Evolutionary conservation across 1,139 yeast genomes (phyloP).

Genomic region (Candida labiduridarum): DNA sequence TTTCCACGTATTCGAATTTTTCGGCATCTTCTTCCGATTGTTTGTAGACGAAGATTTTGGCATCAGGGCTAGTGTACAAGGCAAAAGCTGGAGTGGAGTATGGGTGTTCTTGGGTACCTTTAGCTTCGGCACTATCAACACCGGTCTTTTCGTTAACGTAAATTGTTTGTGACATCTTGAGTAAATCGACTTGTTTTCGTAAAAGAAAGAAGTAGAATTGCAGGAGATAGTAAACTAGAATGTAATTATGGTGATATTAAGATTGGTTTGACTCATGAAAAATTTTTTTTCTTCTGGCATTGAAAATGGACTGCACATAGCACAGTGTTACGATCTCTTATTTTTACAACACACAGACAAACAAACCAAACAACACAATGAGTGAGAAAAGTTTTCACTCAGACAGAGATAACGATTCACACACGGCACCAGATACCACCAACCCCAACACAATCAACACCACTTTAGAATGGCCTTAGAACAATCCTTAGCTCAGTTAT

Average conservation of each 20-base stretch:
- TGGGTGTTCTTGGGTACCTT: slow-evolving; percentile 71
- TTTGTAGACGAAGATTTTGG: slow-evolving; percentile 66
- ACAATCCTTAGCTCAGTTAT: slow-evolving; percentile 60
- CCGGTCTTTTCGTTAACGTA: slow-evolving; percentile 80
- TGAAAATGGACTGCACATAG: no score
- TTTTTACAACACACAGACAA: no score
- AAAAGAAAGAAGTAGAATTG: no score
- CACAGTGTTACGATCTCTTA: no score
- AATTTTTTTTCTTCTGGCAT: not conserved
- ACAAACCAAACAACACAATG: no score
- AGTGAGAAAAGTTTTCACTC: no score
- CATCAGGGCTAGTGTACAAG: slow-evolving; percentile 57
- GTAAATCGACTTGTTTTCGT: no score
- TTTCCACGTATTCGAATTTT: slow-evolving; percentile 65
- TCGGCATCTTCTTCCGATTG: slow-evolving; percentile 51
- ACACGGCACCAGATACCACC: not conserved
- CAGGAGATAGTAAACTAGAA: no score
- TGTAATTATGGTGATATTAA: no score
- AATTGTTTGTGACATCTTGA: slow-evolving; percentile 29
- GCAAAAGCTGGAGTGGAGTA: slow-evolving; percentile 87
- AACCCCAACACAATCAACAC: not conserved
- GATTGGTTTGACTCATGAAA: slow-evolving; percentile 3
- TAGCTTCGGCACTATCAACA: slow-evolving; percentile 52
- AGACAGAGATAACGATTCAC: not conserved
- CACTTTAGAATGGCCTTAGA: slow-evolving; percentile 54